These are phyloP conservation scores for Pelargonium myrrhifolium DNA, from an alignment of 441 rosid genomes.

Conservation along the genomic window DNA sequence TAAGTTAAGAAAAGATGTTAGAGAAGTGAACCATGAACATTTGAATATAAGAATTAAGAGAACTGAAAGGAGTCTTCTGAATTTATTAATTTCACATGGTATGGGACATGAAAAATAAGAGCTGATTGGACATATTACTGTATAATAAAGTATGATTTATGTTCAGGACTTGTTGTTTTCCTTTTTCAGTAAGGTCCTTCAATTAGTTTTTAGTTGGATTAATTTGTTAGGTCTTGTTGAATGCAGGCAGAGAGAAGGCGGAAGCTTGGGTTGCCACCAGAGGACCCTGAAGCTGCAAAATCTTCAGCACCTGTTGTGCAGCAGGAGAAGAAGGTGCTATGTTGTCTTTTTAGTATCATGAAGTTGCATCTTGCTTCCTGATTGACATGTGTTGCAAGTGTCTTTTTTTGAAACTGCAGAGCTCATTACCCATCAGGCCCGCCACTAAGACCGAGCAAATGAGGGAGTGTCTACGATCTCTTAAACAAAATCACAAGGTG, in stretches of 20 bases:
- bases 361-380: neutral
- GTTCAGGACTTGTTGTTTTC: neutral
- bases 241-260: conserved; percentile 92
- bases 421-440: conserved; percentile 72
- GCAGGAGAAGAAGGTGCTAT: conserved; percentile 68
- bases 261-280: conserved; percentile 87
- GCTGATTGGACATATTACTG: neutral
- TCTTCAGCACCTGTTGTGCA: conserved; percentile 55
- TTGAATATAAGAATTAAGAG: too few species aligned
- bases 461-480: conserved; percentile 86
- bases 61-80: neutral
- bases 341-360: neutral
- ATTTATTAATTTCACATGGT: neutral
- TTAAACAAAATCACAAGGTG: conserved; percentile 90
- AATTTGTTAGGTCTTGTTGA: conserved; percentile 14
- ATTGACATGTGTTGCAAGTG: neutral
- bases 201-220: conserved; percentile 6
- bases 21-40: too few species aligned
- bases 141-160: neutral
- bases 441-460: conserved; percentile 88
- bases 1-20: too few species aligned
- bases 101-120: conserved; percentile 1
- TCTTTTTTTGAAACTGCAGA: conserved; percentile 34
- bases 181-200: neutral
- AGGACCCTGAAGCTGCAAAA: conserved; percentile 63